Evolutionary conservation across 192 early-diverging fungal species (phyloP).

Genomic region (Irineochytrium annulatum): DNA sequence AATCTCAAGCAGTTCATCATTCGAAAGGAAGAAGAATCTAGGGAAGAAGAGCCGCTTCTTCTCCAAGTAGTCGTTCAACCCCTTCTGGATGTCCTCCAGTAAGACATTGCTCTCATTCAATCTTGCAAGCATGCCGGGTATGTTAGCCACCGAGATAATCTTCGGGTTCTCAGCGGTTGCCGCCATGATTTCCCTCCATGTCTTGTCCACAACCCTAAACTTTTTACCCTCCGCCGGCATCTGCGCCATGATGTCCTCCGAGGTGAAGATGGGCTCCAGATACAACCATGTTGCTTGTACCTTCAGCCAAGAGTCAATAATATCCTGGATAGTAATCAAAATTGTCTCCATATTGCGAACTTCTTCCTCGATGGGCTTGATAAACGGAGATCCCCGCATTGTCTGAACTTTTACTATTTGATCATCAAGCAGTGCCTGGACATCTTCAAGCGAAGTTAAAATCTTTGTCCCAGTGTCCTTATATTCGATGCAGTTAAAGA

Average conservation of each 20-base stretch:
- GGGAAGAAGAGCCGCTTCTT: constrained; percentile 61
- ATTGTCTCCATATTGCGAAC: constrained; percentile 53
- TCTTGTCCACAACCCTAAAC: constrained; percentile 54
- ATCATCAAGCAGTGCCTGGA: constrained; percentile 57
- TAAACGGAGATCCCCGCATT: constrained; percentile 54
- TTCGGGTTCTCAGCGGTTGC: constrained; percentile 48
- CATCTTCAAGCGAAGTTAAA: constrained; percentile 55
- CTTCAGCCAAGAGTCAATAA: constrained; percentile 59
- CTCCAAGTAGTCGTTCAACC: constrained; percentile 60
- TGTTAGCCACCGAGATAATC: constrained; percentile 41
- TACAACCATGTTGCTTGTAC: constrained; percentile 61
- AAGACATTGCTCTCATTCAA: constrained; percentile 50
- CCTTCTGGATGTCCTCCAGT: constrained; percentile 60
- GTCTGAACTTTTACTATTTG: constrained; percentile 63
- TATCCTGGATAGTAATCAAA: constrained; percentile 50
- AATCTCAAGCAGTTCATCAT: constrained; percentile 60
- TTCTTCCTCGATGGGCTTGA: constrained; percentile 62
- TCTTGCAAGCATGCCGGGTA: constrained; percentile 36
- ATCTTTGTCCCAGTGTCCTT: constrained; percentile 58
- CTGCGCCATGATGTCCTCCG: constrained; percentile 56
- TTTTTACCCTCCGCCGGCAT: constrained; percentile 60
- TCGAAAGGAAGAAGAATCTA: constrained; percentile 60
- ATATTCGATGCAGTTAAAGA: constrained; percentile 54
- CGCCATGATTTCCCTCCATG: constrained; percentile 58
- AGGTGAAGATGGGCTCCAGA: constrained; percentile 58